Evolutionary conservation across 305 asterid genomes (phyloP), one percentile per base, ranked within the genome.

Genomic region (Plantago lanceolata): DNA sequence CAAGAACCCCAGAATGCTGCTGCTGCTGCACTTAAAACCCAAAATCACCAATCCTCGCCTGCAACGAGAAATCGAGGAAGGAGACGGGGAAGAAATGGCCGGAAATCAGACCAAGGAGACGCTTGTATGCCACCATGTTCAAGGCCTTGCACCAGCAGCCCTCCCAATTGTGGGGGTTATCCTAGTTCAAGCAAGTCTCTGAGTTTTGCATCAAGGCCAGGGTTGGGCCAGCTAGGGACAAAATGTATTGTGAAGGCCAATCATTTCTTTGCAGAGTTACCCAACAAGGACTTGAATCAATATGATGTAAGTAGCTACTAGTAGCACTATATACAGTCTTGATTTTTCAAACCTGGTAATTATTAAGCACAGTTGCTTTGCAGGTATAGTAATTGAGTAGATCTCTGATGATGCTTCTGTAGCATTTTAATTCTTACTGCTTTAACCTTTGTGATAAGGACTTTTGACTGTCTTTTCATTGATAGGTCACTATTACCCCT

Each of bases 211-310:
- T 67, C 82, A 28, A 73, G 99, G 77, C 97, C 99, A 7, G 97
- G 97, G 1, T 90, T 71, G 63, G 99, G 99, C 60, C 89, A 82
- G 68, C 79, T 88, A 9, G 99, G 99, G 71, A 82, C 95, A 57
- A 90, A 76, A 70, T 94, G 99, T 70, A 79, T 88, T 63, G 96
- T 94, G 19, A 94, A 94, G 85, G 99, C 99, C 57, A 94, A 94
- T 81, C 96, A 94, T 82, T 94, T 94, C 85, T 78, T 85, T 65
- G 94, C 96, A 31, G 95, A 90, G 73, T 73, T 94, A 67, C 96
- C 97, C 40, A 77, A 90, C 78, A 94, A 94, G 85, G 99, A 94
- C 72, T 78, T 90, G 75, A 85, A 79, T 73, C 97, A 94, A 64
- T 94, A 94, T 82, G 99, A 94, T 86, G 99, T 94, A 83, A 88